Evolutionary conservation across 148 eudicot genomes (phyloP).

Genomic region (Oxyria digyna): DNA sequence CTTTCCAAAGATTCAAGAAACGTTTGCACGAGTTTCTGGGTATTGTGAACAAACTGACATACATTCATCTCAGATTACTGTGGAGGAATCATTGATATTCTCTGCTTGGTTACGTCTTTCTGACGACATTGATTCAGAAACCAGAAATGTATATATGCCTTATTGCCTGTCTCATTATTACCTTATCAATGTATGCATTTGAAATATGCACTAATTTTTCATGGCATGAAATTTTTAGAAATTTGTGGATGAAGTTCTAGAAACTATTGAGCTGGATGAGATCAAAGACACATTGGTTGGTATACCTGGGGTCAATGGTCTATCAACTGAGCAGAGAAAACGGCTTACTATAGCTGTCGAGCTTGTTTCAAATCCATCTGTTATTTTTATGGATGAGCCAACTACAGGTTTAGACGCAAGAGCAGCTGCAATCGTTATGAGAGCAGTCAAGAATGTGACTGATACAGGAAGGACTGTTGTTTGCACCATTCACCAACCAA

Average conservation of each 20-base stretch:
- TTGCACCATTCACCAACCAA: slow-evolving; percentile 90
- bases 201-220: background rate
- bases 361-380: slow-evolving; percentile 79
- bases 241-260: slow-evolving; percentile 66
- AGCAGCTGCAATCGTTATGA: slow-evolving; percentile 78
- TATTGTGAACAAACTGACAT: slow-evolving; percentile 86
- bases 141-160: slow-evolving; percentile 35
- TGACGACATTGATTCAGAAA: slow-evolving; percentile 46
- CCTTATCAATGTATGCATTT: background rate
- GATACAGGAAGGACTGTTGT: slow-evolving; percentile 77
- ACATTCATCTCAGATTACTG: slow-evolving; percentile 74
- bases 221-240: slow-evolving; percentile 22
- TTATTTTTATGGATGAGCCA: slow-evolving; percentile 87
- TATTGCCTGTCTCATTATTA: background rate
- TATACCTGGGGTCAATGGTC: slow-evolving; percentile 44
- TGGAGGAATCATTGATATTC: slow-evolving; percentile 63
- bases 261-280: slow-evolving; percentile 57
- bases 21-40: slow-evolving; percentile 71
- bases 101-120: slow-evolving; percentile 91
- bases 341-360: slow-evolving; percentile 78
- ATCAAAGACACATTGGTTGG: slow-evolving; percentile 65
- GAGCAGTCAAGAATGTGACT: slow-evolving; percentile 61
- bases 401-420: slow-evolving; percentile 84
- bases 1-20: slow-evolving; percentile 54
- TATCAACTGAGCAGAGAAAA: slow-evolving; percentile 79